Conservation (phyloP, 1,284 basidiomycete genomes). For the Fomes fomentarius region DNA sequence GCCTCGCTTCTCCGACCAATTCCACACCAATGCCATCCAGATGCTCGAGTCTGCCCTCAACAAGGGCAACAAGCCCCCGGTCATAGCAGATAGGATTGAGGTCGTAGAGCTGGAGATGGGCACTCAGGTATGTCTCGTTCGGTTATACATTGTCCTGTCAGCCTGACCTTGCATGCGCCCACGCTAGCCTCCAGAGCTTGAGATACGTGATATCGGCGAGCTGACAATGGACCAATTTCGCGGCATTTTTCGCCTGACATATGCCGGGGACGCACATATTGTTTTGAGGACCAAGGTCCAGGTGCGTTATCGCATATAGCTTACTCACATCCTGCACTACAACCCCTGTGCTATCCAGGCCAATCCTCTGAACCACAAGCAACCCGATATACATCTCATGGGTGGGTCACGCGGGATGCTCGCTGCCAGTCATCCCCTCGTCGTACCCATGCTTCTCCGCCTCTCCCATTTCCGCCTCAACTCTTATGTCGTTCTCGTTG, state of each 20-base stretch:
- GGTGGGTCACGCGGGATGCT: conserved; percentile 81
- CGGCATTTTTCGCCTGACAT: conserved; percentile 96
- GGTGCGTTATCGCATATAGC: conserved; percentile 48
- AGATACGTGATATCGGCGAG: conserved; percentile 98
- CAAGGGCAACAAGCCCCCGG: conserved; percentile 96
- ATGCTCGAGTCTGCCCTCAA: conserved; percentile 96
- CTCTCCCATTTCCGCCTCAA: conserved; percentile 92
- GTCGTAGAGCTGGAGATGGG: conserved; percentile 99
- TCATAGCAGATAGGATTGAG: conserved; percentile 97
- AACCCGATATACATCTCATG: conserved; percentile 80
- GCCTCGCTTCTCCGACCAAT: conserved; percentile 95
- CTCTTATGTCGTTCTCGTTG: conserved; percentile 97
- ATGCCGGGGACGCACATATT: conserved; percentile 95
- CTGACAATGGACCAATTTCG: conserved; percentile 95
- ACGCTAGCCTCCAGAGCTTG: conserved; percentile 89
- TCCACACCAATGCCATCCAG: conserved; percentile 90
- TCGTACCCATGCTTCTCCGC: conserved; percentile 98
- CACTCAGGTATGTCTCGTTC: conserved; percentile 70
- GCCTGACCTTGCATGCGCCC: conserved; percentile 4
- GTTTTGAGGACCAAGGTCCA: conserved; percentile 97
- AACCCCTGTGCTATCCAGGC: conserved; percentile 54
- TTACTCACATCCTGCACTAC: too few relatives aligned
- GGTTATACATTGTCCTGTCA: not conserved
- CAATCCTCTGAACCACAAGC: conserved; percentile 93
- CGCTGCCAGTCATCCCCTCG: conserved; percentile 89